These are phyloP conservation scores for Amanita phalloides DNA, from an alignment of 768 basidiomycete genomes.

Conservation along the genomic window DNA sequence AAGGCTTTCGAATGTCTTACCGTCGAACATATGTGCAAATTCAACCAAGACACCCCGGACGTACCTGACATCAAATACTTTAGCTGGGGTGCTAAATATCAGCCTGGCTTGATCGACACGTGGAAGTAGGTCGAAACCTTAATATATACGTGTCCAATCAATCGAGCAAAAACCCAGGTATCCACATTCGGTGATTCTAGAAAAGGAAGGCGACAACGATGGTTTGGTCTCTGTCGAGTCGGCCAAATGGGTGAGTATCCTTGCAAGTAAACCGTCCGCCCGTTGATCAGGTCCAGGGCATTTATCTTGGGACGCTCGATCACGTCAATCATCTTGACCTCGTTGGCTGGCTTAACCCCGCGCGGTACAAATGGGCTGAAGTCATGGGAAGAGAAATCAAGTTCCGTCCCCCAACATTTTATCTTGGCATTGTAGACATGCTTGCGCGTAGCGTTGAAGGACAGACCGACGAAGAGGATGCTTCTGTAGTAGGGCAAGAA, in stretches of 20 bases:
- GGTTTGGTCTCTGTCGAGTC: conserved; percentile 86
- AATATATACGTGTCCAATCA: conserved; percentile 4
- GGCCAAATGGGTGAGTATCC: conserved; percentile 60
- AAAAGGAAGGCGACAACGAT: conserved; percentile 89
- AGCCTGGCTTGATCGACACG: conserved; percentile 84
- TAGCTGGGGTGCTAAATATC: conserved; percentile 90
- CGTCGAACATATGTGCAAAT: conserved; percentile 71
- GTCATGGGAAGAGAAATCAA: conserved; percentile 84
- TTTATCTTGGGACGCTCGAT: conserved; percentile 85
- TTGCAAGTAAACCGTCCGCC: not conserved
- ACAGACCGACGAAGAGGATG: conserved; percentile 12
- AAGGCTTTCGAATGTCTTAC: conserved; percentile 88
- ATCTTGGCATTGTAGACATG: conserved; percentile 72
- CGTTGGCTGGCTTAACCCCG: conserved; percentile 89
- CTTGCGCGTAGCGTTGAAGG: conserved; percentile 71
- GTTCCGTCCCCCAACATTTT: conserved; percentile 89
- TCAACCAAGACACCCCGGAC: conserved; percentile 83
- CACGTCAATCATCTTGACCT: conserved; percentile 89
- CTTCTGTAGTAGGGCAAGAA: not conserved
- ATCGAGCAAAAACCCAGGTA: conserved; percentile 27
- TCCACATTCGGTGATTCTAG: conserved; percentile 71
- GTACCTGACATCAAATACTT: conserved; percentile 76
- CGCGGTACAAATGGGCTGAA: conserved; percentile 81
- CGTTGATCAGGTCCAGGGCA: conserved; percentile 42
- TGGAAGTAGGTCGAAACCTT: conserved; percentile 44